These are phyloP conservation scores for Nakazawaea wickerhamii DNA, from an alignment of 805 yeast species.

Conservation along the genomic window DNA sequence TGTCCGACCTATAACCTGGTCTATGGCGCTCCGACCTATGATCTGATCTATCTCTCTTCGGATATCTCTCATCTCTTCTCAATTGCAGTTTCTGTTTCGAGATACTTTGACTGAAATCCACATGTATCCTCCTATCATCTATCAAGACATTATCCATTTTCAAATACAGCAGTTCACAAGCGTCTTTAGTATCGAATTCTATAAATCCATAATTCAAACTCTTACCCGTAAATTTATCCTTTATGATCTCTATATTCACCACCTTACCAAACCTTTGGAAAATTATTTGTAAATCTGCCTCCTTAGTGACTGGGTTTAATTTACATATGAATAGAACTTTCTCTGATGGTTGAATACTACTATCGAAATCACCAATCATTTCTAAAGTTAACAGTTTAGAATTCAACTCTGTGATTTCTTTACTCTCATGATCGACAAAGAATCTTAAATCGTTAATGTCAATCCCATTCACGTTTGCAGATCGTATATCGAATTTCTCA, in stretches of 20 bases:
- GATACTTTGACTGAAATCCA: conserved; percentile 63
- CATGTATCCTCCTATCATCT: conserved; percentile 59
- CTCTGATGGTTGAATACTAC: conserved; percentile 56
- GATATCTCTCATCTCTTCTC: not conserved
- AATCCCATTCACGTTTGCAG: conserved; percentile 7
- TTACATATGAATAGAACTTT: conserved; percentile 58
- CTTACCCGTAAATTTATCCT: conserved; percentile 40
- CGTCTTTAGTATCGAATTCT: conserved; percentile 40
- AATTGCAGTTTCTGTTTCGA: conserved; percentile 8
- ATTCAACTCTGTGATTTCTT: conserved; percentile 29
- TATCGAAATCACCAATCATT: conserved; percentile 54
- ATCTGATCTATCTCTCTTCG: not conserved
- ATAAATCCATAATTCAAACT: conserved; percentile 61
- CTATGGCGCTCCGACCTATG: too few relatives aligned
- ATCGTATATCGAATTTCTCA: conserved; percentile 13
- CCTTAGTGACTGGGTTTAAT: conserved; percentile 56
- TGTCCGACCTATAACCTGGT: too few relatives aligned
- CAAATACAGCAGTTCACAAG: conserved; percentile 58
- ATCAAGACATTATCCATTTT: conserved; percentile 58
- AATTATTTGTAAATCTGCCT: conserved; percentile 47
- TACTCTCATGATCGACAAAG: conserved; percentile 21
- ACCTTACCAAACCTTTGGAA: conserved; percentile 61
- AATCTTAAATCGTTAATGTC: conserved; percentile 28
- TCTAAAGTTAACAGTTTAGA: conserved; percentile 59
- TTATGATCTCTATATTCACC: conserved; percentile 43